Evolutionary conservation across 129 eudicot species (phyloP).

Genomic region (Deinandra increscens): DNA sequence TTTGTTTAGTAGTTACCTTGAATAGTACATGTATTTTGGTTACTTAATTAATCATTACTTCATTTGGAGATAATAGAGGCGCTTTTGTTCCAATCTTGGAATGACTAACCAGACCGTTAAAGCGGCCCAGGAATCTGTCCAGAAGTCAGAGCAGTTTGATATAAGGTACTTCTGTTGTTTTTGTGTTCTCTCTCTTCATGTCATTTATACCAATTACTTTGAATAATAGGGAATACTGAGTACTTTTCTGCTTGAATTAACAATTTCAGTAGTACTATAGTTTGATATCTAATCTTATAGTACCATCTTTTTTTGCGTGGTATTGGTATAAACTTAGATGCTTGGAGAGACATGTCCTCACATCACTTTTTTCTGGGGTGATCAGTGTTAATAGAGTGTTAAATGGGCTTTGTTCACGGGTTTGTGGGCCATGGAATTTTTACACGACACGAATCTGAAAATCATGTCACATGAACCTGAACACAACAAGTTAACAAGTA

Average conservation of each 20-base stretch:
- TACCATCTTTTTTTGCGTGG: background rate
- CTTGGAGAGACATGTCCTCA: background rate
- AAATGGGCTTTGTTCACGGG: no score
- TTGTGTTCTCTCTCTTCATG: background rate
- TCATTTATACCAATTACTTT: background rate
- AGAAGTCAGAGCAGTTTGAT: conserved; percentile 65
- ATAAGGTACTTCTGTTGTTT: conserved; percentile 50
- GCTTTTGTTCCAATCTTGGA: conserved; percentile 87
- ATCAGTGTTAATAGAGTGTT: no score
- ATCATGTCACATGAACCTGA: no score
- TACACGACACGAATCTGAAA: no score
- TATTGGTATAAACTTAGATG: background rate
- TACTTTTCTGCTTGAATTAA: no score
- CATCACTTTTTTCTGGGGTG: background rate
- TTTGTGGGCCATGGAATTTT: no score
- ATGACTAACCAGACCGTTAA: conserved; percentile 66
- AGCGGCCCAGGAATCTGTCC: conserved; percentile 76
- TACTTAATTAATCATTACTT: background rate
- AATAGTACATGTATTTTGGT: background rate
- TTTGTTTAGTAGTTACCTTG: background rate
- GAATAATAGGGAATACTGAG: no score
- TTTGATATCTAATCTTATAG: background rate
- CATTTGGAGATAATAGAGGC: conserved; percentile 43
- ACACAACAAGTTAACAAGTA: no score
- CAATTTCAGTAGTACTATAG: background rate